These are phyloP conservation scores for Microdochium paspali DNA, from an alignment of 2,329 filamentous ascomycete species.

Conservation along the genomic window DNA sequence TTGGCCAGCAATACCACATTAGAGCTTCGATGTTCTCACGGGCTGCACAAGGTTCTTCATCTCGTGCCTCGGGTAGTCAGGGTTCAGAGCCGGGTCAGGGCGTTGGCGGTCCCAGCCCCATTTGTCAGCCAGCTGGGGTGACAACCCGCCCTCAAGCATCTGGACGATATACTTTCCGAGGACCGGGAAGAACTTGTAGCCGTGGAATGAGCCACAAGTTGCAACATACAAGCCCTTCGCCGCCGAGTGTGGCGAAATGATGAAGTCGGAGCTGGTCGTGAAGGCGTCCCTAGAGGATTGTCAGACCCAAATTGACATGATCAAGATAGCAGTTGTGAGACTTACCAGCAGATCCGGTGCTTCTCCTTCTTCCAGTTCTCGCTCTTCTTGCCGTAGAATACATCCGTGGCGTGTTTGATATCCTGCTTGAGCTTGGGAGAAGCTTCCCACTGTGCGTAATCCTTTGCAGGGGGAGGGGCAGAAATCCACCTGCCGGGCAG, in stretches of 20 bases:
- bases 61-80: conserved; percentile 48
- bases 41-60: conserved; percentile 36
- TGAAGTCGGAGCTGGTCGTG: conserved; percentile 50
- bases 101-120: conserved; percentile 54
- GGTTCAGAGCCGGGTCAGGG: conserved; percentile 39
- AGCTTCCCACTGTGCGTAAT: conserved; percentile 38
- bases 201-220: conserved; percentile 57
- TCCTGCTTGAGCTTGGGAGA: neutral
- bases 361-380: neutral
- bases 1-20: too few species aligned
- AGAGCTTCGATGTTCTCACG: conserved; percentile 15
- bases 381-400: neutral
- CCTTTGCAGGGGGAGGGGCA: conserved; percentile 40
- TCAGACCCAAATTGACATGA: neutral
- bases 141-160: conserved; percentile 38
- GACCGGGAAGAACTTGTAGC: conserved; percentile 58
- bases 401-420: neutral
- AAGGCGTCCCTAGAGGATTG: conserved; percentile 48
- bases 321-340: neutral
- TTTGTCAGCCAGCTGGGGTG: conserved; percentile 29
- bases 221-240: conserved; percentile 49
- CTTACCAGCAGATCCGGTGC: conserved; percentile 1
- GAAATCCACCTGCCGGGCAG: conserved; percentile 44
- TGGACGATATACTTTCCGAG: conserved; percentile 54
- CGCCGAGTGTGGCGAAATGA: conserved; percentile 47